Evolutionary conservation across 345 rosid genomes (phyloP), one percentile per base, ranked within the genome.

Genomic region (Hypericum androsaemum): DNA sequence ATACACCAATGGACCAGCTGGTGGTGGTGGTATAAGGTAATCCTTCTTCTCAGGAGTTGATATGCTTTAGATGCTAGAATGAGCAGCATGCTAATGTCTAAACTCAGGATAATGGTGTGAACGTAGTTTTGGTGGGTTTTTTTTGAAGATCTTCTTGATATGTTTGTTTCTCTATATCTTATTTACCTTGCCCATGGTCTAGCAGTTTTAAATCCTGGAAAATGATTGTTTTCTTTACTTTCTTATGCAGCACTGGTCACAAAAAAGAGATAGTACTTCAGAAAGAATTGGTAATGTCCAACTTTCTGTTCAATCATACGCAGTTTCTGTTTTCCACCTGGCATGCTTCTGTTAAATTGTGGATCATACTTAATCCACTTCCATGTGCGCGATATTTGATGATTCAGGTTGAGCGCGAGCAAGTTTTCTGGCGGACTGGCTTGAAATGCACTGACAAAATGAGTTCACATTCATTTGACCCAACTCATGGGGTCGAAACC

Each of bases 1-100:
- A 42, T 90, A 90, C 65, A 90, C 96, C 41, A 90, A 86, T 59
- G 98, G 98, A 64, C 98, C 96, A 4, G 94, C 98, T 53, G 95
- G 92, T 55, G 96, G 98, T 41, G 98, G 98, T 37, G 98, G 96
- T 39, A 77, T 84, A 64, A 79, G 98, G 98, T 86, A 16, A 64
- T n/a, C 56, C 50, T 60, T 54, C 49, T 35, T 22, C 50, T 35
- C 53, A 37, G 36, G 41, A 43, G 14, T 37, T 42, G 35, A 17
- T 40, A 5, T 42, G 22, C 6, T 22, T 58, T 47, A 2, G 28
- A 17, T 16, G 46, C 10, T 44, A 47, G 32, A 32, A 5, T 36
- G 12, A 39, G 43, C 12, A 51, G 38, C 43, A 38, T 7, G 36
- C 43, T 45, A n/a, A 46, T 41, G 10, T 5, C 36, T 37, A 43